Conservation (phyloP, 352 stramenopile species). For the Globisporangium canariense region DNA sequence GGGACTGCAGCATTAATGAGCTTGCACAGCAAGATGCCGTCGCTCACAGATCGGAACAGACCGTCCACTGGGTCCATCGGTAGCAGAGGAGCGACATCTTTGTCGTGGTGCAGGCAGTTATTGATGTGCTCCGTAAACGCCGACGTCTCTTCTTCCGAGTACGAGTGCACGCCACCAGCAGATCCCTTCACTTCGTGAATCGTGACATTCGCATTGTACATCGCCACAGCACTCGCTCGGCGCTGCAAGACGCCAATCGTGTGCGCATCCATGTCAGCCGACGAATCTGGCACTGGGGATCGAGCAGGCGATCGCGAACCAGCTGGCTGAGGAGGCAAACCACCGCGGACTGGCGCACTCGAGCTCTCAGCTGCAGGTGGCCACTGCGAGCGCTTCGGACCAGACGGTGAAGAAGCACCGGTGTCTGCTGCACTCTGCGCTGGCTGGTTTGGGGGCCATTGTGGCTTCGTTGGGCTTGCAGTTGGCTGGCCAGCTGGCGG, state of each 20-base stretch:
- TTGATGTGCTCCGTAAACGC: slow-evolving; percentile 94
- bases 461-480: slow-evolving; percentile 28
- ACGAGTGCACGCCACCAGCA: slow-evolving; percentile 78
- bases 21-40: slow-evolving; percentile 90
- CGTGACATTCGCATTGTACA: slow-evolving; percentile 58
- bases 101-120: slow-evolving; percentile 73
- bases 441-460: slow-evolving; percentile 34
- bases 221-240: slow-evolving; percentile 49
- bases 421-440: slow-evolving; percentile 16
- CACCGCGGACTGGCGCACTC: not conserved
- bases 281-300: slow-evolving; percentile 8
- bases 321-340: slow-evolving; percentile 16
- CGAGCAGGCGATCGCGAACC: slow-evolving; percentile 19
- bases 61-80: slow-evolving; percentile 78
- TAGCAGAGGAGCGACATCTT: slow-evolving; percentile 55
- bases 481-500: slow-evolving; percentile 11
- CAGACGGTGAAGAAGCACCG: not conserved
- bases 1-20: slow-evolving; percentile 89
- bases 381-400: slow-evolving; percentile 44
- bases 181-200: slow-evolving; percentile 83
- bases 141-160: slow-evolving; percentile 87
- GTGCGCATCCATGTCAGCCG: slow-evolving; percentile 35
- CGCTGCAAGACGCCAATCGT: slow-evolving; percentile 60
- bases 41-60: slow-evolving; percentile 77
- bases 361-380: slow-evolving; percentile 25